Evolutionary conservation across 257 asterid genomes (phyloP).

Genomic region (Solanum virginianum): DNA sequence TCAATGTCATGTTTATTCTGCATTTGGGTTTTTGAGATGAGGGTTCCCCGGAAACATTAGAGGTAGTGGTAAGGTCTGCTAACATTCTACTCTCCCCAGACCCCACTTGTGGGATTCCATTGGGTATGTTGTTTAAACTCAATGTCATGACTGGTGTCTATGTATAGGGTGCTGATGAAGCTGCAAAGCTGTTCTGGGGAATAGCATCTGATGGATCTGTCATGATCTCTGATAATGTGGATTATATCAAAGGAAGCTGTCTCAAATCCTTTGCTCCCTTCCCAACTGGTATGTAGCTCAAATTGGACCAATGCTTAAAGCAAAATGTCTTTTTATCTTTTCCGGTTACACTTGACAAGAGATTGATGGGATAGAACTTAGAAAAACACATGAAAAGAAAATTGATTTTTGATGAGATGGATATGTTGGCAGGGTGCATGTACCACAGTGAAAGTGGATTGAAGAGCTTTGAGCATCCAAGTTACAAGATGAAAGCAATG

Average conservation of each 20-base stretch:
- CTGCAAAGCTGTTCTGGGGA: constrained; percentile 69
- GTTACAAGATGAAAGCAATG: constrained; percentile 83
- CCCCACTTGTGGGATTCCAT: too few species aligned
- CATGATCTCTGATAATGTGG: constrained; percentile 70
- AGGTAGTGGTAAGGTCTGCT: too few species aligned
- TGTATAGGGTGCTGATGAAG: constrained; percentile 66
- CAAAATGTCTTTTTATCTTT: not conserved
- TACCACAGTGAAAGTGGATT: constrained; percentile 79
- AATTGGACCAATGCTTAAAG: not conserved
- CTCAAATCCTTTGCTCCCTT: constrained; percentile 88
- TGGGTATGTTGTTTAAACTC: not conserved
- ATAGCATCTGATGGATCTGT: constrained; percentile 71
- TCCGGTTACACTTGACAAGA: not conserved
- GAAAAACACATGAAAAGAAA: not conserved
- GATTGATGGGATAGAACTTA: not conserved
- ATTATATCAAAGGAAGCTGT: constrained; percentile 58
- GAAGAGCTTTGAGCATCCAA: constrained; percentile 89
- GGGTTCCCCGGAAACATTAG: too few species aligned
- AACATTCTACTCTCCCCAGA: too few species aligned
- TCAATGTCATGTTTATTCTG: not conserved
- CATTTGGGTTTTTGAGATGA: too few species aligned
- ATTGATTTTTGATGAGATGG: not conserved
- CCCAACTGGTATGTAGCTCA: constrained; percentile 55
- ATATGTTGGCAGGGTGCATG: constrained; percentile 57
- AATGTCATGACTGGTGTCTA: not conserved